phyloP scores from a whole-genome alignment of 805 yeast species.

The Wickerhamiella lipophila region DNA sequence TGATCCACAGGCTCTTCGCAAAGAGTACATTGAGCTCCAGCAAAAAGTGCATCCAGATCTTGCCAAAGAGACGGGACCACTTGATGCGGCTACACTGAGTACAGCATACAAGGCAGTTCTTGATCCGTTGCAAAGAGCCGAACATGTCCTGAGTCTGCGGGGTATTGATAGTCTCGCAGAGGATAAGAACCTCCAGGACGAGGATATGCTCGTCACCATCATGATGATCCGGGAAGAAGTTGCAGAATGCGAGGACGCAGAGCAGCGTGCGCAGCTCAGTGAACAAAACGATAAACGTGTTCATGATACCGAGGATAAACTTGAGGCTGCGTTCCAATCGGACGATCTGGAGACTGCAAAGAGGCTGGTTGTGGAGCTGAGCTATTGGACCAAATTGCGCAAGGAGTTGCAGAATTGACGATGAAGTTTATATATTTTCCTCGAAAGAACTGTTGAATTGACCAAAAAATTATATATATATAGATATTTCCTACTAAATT shows the following conservation, averaged over 20 bases:
- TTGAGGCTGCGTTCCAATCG: constrained; percentile 37
- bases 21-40: constrained; percentile 66
- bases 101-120: constrained; percentile 62
- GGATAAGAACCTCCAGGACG: constrained; percentile 33
- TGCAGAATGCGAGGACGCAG: constrained; percentile 48
- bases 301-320: constrained; percentile 31
- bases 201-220: constrained; percentile 53
- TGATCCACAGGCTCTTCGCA: constrained; percentile 44
- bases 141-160: constrained; percentile 38
- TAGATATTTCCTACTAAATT: too few species aligned
- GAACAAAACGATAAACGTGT: constrained; percentile 49
- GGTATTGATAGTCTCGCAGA: constrained; percentile 45
- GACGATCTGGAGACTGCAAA: constrained; percentile 49
- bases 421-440: neutral
- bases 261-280: constrained; percentile 43
- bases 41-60: constrained; percentile 71
- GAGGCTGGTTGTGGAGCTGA: constrained; percentile 53
- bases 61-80: constrained; percentile 25
- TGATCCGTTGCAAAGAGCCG: constrained; percentile 60
- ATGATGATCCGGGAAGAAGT: constrained; percentile 75
- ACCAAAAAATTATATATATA: neutral
- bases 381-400: constrained; percentile 73
- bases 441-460: too few species aligned
- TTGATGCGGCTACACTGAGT: constrained; percentile 46
- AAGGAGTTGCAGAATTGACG: constrained; percentile 36